These are phyloP conservation scores for Tolypocladium nubicola DNA, from an alignment of 2,329 filamentous ascomycete species.

Conservation along the genomic window DNA sequence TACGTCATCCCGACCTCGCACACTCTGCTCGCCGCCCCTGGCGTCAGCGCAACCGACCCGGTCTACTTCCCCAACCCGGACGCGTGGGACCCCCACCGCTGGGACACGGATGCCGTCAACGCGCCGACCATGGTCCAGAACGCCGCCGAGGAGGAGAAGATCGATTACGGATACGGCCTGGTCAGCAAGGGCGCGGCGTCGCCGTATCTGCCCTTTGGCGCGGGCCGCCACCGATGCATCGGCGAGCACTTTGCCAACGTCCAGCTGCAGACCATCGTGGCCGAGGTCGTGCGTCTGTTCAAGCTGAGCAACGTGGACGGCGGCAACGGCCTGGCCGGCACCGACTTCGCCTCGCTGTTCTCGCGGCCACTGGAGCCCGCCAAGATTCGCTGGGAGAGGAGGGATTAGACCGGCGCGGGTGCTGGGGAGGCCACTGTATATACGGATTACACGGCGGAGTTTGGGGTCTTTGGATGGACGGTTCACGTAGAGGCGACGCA, in stretches of 20 bases:
- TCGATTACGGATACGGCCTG: slow-evolving; percentile 89
- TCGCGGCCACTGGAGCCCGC: slow-evolving; percentile 63
- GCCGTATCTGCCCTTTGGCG: slow-evolving; percentile 89
- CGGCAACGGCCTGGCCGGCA: slow-evolving; percentile 56
- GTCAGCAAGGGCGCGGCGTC: slow-evolving; percentile 84
- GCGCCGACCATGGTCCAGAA: slow-evolving; percentile 34
- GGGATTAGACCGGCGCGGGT: slow-evolving; percentile 26
- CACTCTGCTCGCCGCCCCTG: slow-evolving; percentile 74
- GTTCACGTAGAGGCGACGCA: background rate
- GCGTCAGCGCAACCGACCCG: slow-evolving; percentile 62
- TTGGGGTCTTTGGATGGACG: background rate
- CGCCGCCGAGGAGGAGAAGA: slow-evolving; percentile 55
- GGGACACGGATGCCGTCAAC: slow-evolving; percentile 57
- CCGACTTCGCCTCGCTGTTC: slow-evolving; percentile 61
- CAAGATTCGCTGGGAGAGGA: slow-evolving; percentile 64
- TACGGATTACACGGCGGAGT: background rate
- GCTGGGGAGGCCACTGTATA: background rate
- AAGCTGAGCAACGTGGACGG: slow-evolving; percentile 69
- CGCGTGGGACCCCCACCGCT: slow-evolving; percentile 83
- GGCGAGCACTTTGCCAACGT: slow-evolving; percentile 94
- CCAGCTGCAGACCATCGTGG: slow-evolving; percentile 78
- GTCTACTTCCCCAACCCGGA: slow-evolving; percentile 74
- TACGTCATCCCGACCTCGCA: slow-evolving; percentile 75
- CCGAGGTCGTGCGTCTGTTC: slow-evolving; percentile 65
- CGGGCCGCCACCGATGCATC: slow-evolving; percentile 87